Percentiles rank a stretch among this genome's conserved stretches.
These are phyloP conservation scores for Salvia rosmarinus DNA, from an alignment of 257 asterid species.

Conservation along the genomic window DNA sequence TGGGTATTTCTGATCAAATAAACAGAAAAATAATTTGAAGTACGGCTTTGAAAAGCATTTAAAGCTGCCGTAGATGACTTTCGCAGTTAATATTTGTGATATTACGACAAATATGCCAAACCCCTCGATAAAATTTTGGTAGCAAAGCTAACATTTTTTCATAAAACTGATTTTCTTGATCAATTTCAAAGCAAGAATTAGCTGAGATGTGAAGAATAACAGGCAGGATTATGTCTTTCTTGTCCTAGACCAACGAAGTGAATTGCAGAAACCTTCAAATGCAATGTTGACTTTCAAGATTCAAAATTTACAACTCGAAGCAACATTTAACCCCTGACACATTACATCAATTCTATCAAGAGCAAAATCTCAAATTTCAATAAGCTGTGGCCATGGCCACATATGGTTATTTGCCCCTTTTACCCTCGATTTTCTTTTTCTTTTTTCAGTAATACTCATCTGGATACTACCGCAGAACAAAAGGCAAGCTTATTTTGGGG, in stretches of 20 bases:
- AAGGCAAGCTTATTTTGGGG: not conserved
- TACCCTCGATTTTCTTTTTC: not conserved
- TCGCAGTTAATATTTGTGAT: not conserved
- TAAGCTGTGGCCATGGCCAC: too few relatives aligned
- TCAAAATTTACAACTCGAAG: too few relatives aligned
- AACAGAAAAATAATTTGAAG: not conserved
- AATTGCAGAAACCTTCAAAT: too few relatives aligned
- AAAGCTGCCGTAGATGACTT: not conserved
- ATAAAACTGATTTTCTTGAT: too few relatives aligned
- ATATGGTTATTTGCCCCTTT: not conserved
- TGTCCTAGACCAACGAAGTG: not conserved
- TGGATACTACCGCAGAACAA: not conserved
- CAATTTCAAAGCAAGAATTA: too few relatives aligned
- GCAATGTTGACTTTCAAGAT: constrained; percentile 6
- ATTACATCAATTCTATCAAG: not conserved
- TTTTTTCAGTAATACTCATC: not conserved
- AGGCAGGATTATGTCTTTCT: not conserved
- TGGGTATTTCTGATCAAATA: constrained; percentile 47
- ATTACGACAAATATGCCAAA: not conserved
- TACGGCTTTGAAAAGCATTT: too few relatives aligned
- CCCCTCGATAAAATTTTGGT: not conserved
- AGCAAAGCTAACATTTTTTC: too few relatives aligned
- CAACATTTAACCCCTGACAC: too few relatives aligned
- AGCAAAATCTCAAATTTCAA: not conserved
- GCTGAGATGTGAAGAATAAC: not conserved